Evolutionary conservation across 345 rosid genomes (phyloP).

Genomic region (Eucalyptus brandiana): DNA sequence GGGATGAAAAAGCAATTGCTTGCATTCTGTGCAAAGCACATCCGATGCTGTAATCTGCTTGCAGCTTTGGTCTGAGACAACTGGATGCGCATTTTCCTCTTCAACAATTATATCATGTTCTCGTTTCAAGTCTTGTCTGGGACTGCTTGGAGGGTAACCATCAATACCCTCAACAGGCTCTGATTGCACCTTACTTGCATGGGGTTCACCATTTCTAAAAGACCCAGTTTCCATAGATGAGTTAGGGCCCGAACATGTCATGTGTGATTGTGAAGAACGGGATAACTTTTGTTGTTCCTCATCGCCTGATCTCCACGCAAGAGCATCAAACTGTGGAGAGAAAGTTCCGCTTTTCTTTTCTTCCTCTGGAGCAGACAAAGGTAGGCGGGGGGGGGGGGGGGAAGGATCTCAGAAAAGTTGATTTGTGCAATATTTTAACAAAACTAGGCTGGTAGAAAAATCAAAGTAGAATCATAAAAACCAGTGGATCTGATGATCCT

Average conservation of each 20-base stretch:
- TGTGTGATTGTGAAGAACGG: neutral
- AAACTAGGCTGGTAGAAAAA: neutral
- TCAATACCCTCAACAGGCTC: neutral
- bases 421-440: neutral
- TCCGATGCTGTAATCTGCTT: conserved; percentile 30
- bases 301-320: neutral
- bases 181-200: neutral
- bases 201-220: conserved; percentile 4
- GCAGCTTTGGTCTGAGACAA: neutral
- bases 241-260: neutral
- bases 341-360: conserved; percentile 14
- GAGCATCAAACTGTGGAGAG: conserved; percentile 50
- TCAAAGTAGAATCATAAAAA: neutral
- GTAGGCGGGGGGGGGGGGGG: no score
- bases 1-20: conserved; percentile 47
- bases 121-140: neutral
- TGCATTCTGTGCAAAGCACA: conserved; percentile 60
- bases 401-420: neutral
- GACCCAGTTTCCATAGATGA: neutral
- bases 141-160: neutral
- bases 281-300: neutral
- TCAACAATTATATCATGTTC: neutral
- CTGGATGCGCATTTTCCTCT: neutral
- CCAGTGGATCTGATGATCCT: neutral
- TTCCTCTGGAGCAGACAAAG: conserved; percentile 31